phyloP scores from a whole-genome alignment of 2,329 filamentous ascomycete species.

The Cercospora nicotianae region DNA sequence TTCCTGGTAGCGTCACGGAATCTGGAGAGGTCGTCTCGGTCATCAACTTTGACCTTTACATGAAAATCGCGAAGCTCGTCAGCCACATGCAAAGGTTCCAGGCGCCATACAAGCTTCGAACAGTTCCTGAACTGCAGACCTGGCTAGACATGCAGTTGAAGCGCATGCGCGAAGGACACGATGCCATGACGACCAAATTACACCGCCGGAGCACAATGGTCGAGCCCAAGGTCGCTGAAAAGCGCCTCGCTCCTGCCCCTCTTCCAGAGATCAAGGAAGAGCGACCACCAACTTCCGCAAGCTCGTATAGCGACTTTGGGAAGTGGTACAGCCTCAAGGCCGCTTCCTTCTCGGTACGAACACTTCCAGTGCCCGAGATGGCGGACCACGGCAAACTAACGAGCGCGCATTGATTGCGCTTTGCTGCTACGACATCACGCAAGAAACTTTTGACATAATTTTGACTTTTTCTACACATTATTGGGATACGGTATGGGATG shows the following conservation, averaged over 20 bases:
- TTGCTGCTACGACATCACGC: background rate
- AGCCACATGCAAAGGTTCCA: conserved; percentile 95
- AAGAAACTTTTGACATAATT: background rate
- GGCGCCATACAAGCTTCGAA: conserved; percentile 80
- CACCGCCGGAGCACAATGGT: conserved; percentile 83
- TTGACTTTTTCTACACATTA: background rate
- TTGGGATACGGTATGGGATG: background rate
- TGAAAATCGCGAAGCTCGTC: conserved; percentile 91
- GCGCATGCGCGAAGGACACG: conserved; percentile 66
- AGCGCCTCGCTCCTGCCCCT: conserved; percentile 13
- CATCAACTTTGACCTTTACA: conserved; percentile 98
- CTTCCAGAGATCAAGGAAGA: conserved; percentile 6
- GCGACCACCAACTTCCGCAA: background rate
- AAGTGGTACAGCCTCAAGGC: conserved; percentile 10
- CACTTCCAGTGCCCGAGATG: conserved; percentile 6
- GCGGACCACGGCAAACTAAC: conserved; percentile 8
- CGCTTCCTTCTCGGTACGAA: conserved; percentile 2
- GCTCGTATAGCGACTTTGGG: conserved; percentile 2
- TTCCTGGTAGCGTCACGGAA: conserved; percentile 57
- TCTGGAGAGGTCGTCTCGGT: conserved; percentile 70
- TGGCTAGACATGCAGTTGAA: conserved; percentile 85
- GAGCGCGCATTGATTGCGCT: conserved; percentile 10
- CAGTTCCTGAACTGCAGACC: conserved; percentile 84
- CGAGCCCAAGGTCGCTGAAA: conserved; percentile 58
- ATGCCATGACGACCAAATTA: conserved; percentile 64